Conservation (phyloP, 495 filamentous ascomycete species). For the Aspergillus ellipticus region DNA sequence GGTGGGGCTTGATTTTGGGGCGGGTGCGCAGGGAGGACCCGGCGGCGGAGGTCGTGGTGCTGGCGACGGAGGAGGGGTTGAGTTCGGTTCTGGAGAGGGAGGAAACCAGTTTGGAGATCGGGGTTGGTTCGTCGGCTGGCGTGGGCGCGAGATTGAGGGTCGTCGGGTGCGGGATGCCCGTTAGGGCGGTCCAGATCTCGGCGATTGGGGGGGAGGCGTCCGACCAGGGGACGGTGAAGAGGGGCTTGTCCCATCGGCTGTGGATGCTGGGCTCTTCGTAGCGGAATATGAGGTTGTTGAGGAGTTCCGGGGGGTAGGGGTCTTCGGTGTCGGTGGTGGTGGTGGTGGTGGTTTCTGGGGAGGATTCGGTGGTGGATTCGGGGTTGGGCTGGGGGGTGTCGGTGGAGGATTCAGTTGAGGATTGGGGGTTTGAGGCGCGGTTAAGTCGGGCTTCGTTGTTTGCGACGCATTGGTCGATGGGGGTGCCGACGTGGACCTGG, state of each 20-base stretch:
- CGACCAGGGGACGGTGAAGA: slow-evolving; percentile 83
- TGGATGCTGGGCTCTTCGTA: slow-evolving; percentile 97
- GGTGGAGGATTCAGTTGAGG: background rate
- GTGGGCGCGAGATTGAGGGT: slow-evolving; percentile 3
- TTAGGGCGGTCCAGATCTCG: slow-evolving; percentile 77
- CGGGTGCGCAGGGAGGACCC: slow-evolving; percentile 16
- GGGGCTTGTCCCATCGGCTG: slow-evolving; percentile 89
- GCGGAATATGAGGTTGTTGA: slow-evolving; percentile 90
- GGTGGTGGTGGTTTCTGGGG: background rate
- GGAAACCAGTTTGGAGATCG: slow-evolving; percentile 22
- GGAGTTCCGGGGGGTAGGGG: slow-evolving; percentile 63
- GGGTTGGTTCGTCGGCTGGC: slow-evolving; percentile 9
- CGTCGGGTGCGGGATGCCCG: slow-evolving; percentile 36
- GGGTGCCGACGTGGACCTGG: slow-evolving; percentile 76
- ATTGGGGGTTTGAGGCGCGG: slow-evolving; percentile 9
- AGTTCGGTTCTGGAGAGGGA: slow-evolving; percentile 25
- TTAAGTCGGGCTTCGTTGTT: slow-evolving; percentile 41
- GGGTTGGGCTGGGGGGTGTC: background rate
- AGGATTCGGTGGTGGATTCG: background rate
- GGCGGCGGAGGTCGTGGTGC: slow-evolving; percentile 25
- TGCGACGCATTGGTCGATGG: slow-evolving; percentile 59
- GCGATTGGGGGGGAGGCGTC: slow-evolving; percentile 65
- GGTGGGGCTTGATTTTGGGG: slow-evolving; percentile 64
- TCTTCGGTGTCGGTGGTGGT: slow-evolving; percentile 37
- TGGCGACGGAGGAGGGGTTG: slow-evolving; percentile 27